phyloP scores from a whole-genome alignment of 805 yeast genomes.

The Candida tibetensis region DNA sequence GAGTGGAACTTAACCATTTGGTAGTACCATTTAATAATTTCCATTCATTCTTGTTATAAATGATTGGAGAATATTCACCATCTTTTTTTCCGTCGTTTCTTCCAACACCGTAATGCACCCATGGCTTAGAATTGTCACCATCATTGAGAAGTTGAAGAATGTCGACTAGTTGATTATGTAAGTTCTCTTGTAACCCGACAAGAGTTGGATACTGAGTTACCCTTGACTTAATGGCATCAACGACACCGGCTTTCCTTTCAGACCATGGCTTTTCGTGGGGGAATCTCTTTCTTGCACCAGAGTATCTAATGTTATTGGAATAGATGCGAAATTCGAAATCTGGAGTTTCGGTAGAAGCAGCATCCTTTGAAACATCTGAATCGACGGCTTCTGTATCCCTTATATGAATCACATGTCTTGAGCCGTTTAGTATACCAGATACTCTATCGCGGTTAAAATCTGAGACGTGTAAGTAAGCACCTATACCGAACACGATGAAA shows the following conservation, averaged over 20 bases:
- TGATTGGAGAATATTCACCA: slow-evolving; percentile 54
- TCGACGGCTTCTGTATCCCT: background rate
- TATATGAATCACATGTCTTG: background rate
- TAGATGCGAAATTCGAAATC: slow-evolving; percentile 12
- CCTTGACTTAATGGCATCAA: slow-evolving; percentile 10
- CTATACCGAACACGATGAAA: background rate
- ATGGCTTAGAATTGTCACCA: slow-evolving; percentile 14
- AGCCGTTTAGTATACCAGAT: background rate
- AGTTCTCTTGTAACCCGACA: slow-evolving; percentile 44
- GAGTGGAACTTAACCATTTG: slow-evolving; percentile 55
- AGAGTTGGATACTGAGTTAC: slow-evolving; percentile 11
- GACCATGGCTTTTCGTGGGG: slow-evolving; percentile 14
- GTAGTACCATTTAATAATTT: slow-evolving; percentile 39
- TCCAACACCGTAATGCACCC: slow-evolving; percentile 46
- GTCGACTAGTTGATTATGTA: slow-evolving; percentile 41
- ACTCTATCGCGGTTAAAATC: background rate
- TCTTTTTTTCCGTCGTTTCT: slow-evolving; percentile 48
- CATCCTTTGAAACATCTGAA: background rate
- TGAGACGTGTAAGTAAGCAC: background rate
- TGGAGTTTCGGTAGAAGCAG: background rate
- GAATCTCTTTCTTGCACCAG: slow-evolving; percentile 6
- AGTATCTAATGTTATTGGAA: slow-evolving; percentile 12
- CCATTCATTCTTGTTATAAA: slow-evolving; percentile 39
- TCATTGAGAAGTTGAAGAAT: slow-evolving; percentile 33
- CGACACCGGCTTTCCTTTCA: slow-evolving; percentile 12